Evolutionary conservation across 306 rosid species (phyloP).

Genomic region (Boehmeria nivea): DNA sequence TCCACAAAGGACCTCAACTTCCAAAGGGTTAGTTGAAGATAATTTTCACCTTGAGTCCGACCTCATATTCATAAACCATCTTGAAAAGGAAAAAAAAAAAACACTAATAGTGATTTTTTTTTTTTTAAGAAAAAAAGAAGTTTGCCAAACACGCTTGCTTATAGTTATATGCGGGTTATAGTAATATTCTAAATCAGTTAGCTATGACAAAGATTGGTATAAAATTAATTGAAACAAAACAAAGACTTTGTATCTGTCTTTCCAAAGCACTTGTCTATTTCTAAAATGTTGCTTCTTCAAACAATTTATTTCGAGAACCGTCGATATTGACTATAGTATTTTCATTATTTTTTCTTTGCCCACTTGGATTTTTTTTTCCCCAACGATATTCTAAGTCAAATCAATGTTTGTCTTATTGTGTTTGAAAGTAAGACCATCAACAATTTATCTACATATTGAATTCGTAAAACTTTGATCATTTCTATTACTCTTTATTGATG

Average conservation of each 20-base stretch:
- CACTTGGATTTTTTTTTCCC: neutral
- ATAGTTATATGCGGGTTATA: neutral
- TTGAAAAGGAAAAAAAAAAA: too few relatives aligned
- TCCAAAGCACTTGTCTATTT: neutral
- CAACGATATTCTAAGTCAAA: neutral
- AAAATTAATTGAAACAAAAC: neutral
- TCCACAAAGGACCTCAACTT: neutral
- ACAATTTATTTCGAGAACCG: neutral
- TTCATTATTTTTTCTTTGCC: too few relatives aligned
- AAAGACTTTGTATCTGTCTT: neutral
- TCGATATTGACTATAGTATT: neutral
- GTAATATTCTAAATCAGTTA: neutral
- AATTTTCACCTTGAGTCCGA: too few relatives aligned
- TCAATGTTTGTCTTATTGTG: too few relatives aligned
- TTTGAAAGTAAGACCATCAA: too few relatives aligned
- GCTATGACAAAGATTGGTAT: constrained; percentile 1
- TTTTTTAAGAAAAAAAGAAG: neutral
- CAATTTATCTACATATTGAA: too few relatives aligned
- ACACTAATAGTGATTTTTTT: neutral
- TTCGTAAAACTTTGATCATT: too few relatives aligned
- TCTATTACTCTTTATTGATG: too few relatives aligned
- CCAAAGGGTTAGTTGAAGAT: neutral
- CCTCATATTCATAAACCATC: too few relatives aligned
- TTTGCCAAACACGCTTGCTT: constrained; percentile 3
- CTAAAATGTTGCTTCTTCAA: neutral